Evolutionary conservation across 176 grass and related monocot species (phyloP).

Genomic region (Poa pratensis): DNA sequence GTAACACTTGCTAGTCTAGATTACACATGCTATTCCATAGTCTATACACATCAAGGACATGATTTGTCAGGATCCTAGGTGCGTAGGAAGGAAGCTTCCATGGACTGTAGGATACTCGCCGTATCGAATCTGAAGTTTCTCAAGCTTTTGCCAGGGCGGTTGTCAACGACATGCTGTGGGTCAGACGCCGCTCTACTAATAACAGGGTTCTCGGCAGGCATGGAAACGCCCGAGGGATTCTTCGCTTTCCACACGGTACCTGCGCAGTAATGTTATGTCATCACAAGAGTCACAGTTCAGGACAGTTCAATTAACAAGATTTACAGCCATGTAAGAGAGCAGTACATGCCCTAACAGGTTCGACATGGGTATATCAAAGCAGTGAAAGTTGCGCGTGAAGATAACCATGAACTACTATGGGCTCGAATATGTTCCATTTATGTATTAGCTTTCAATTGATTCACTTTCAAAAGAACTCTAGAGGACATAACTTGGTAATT

Average conservation of each 20-base stretch:
- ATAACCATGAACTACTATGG: not conserved
- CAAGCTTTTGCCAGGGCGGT: slow-evolving; percentile 80
- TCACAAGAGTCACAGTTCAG: not conserved
- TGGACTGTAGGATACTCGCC: slow-evolving; percentile 66
- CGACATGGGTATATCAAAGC: no score
- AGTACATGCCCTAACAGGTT: not conserved
- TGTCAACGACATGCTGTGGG: slow-evolving; percentile 45
- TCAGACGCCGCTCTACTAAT: slow-evolving; percentile 50
- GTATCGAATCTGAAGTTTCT: slow-evolving; percentile 87
- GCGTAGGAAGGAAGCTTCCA: slow-evolving; percentile 67
- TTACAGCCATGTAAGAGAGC: not conserved
- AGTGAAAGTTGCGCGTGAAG: not conserved
- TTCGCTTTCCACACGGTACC: slow-evolving; percentile 82
- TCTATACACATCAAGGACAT: no score
- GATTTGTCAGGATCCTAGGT: not conserved
- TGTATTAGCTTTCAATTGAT: slow-evolving; percentile 4
- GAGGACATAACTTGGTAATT: not conserved
- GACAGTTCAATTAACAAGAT: no score
- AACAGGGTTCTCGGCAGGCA: slow-evolving; percentile 49
- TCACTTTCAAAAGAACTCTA: not conserved
- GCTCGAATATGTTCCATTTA: not conserved
- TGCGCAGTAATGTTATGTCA: slow-evolving; percentile 30
- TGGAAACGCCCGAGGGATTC: slow-evolving; percentile 42
- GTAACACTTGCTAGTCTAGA: no score
- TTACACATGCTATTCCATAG: no score